These are phyloP conservation scores for Globisporangium paddicum DNA, from an alignment of 352 stramenopile species.

Conservation along the genomic window DNA sequence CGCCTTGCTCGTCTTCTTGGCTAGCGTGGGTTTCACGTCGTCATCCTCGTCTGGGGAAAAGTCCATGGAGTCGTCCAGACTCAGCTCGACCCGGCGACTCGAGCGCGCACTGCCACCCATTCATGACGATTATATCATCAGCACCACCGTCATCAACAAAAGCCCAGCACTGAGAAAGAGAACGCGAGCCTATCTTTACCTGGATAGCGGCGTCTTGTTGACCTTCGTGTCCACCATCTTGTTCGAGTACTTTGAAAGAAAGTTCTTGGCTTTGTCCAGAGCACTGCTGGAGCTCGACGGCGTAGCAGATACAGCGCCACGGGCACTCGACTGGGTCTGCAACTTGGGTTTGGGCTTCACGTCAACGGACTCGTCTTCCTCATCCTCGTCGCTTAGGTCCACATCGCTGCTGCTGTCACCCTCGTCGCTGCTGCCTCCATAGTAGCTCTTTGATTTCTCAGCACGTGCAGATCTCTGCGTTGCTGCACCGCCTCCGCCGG, in stretches of 20 bases:
- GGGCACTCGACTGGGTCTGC: not conserved
- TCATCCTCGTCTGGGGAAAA: conserved; percentile 20
- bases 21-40: not conserved
- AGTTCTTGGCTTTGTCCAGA: conserved; percentile 67
- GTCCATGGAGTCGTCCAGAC: conserved; percentile 45
- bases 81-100: conserved; percentile 35
- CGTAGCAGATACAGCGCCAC: no score
- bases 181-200: not conserved
- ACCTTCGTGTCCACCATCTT: conserved; percentile 18
- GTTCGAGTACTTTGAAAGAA: conserved; percentile 68
- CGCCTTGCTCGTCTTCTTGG: not conserved
- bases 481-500: not conserved
- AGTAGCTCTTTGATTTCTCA: not conserved
- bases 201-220: conserved; percentile 1
- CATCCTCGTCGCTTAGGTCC: conserved; percentile 6
- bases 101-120: conserved; percentile 5
- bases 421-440: conserved; percentile 2
- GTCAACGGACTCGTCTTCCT: not conserved
- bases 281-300: conserved; percentile 20
- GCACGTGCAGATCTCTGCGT: not conserved
- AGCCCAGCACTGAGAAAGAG: not conserved
- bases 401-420: not conserved
- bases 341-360: not conserved
- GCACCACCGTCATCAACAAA: not conserved
- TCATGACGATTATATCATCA: not conserved